These are phyloP conservation scores for Knufia fluminis DNA, from an alignment of 2,329 filamentous ascomycete genomes.

Conservation along the genomic window DNA sequence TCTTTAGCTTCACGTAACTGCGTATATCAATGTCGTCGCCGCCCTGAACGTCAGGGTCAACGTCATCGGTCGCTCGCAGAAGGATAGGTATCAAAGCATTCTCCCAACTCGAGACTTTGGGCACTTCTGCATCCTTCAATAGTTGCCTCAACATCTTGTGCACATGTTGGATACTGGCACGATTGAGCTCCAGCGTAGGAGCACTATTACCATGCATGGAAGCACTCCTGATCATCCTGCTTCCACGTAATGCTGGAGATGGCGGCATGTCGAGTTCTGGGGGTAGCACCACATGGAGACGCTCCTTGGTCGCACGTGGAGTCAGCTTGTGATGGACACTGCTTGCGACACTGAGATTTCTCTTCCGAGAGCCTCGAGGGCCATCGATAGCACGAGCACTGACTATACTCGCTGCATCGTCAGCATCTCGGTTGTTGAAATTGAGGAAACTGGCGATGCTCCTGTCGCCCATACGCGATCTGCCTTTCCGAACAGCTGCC, in stretches of 20 bases:
- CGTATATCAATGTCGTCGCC: constrained; percentile 96
- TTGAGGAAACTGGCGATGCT: constrained; percentile 63
- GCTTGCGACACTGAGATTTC: constrained; percentile 79
- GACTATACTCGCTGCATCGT: constrained; percentile 52
- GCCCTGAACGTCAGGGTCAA: constrained; percentile 79
- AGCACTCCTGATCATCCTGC: constrained; percentile 62
- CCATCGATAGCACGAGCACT: constrained; percentile 50
- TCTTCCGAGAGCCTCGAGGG: constrained; percentile 57
- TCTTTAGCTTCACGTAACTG: constrained; percentile 95
- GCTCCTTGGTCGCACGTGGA: constrained; percentile 56
- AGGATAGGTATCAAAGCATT: constrained; percentile 84
- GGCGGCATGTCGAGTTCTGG: constrained; percentile 41
- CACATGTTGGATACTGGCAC: constrained; percentile 80
- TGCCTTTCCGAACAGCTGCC: constrained; percentile 64
- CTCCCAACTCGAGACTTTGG: constrained; percentile 72
- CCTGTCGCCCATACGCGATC: constrained; percentile 63
- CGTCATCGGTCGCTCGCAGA: constrained; percentile 82
- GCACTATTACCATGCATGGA: constrained; percentile 68
- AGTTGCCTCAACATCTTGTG: constrained; percentile 76
- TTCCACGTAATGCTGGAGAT: constrained; percentile 29
- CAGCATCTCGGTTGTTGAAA: constrained; percentile 53
- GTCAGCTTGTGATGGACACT: constrained; percentile 61
- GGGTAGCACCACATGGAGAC: constrained; percentile 35
- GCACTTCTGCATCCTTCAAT: constrained; percentile 64
- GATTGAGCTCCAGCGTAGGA: constrained; percentile 74